phyloP scores from a whole-genome alignment of 2,329 filamentous ascomycete genomes.

The Alternaria brassicicola region DNA sequence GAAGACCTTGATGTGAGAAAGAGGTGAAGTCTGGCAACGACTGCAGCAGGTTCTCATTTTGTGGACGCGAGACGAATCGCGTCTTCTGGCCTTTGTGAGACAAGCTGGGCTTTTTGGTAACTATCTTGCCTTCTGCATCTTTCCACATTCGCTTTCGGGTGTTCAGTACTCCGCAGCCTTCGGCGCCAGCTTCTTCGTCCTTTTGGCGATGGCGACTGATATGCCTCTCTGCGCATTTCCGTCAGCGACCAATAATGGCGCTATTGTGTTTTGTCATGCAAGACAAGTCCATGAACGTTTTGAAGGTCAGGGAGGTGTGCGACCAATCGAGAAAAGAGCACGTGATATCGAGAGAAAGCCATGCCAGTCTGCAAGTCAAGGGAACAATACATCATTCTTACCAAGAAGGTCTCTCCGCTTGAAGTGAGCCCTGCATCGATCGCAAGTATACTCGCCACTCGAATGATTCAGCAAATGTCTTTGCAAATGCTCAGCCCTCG shows the following conservation, averaged over 20 bases:
- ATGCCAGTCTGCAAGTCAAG: neutral
- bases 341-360: neutral
- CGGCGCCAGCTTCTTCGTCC: constrained; percentile 62
- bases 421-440: constrained; percentile 66
- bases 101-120: constrained; percentile 51
- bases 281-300: neutral
- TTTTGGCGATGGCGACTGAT: constrained; percentile 61
- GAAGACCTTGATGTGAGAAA: constrained; percentile 31
- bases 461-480: constrained; percentile 90
- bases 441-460: constrained; percentile 60
- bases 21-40: constrained; percentile 28
- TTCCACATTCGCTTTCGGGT: constrained; percentile 62
- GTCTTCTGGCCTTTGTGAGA: constrained; percentile 16
- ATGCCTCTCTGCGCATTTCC: constrained; percentile 58
- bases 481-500: constrained; percentile 92
- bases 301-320: neutral
- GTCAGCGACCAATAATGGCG: constrained; percentile 24
- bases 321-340: neutral
- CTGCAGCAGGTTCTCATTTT: constrained; percentile 21
- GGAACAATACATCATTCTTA: constrained; percentile 40
- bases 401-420: constrained; percentile 65
- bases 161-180: constrained; percentile 58
- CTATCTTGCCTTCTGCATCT: constrained; percentile 60
- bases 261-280: neutral
- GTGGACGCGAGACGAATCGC: constrained; percentile 7